These are phyloP conservation scores for Pouteria campechiana DNA, from an alignment of 179 eudicot species.

Conservation along the genomic window DNA sequence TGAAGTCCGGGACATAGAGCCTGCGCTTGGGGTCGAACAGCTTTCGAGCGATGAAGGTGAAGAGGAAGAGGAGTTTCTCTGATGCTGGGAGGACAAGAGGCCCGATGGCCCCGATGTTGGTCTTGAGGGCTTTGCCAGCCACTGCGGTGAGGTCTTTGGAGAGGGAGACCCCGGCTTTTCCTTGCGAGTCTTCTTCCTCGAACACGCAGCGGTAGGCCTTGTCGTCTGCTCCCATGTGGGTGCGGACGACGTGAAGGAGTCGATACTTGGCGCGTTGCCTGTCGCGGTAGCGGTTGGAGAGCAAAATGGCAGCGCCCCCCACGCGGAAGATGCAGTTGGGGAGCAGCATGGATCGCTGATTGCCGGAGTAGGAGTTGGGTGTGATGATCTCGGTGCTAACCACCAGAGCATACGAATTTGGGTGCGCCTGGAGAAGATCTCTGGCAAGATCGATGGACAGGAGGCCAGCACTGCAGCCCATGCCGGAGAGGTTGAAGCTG, in stretches of 20 bases:
- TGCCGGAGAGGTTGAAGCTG: constrained; percentile 24
- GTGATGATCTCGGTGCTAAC: constrained; percentile 24
- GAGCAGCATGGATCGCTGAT: constrained; percentile 19
- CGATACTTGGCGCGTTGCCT: constrained; percentile 16
- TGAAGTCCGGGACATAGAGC: constrained; percentile 29
- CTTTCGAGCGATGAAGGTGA: constrained; percentile 11
- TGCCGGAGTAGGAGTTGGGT: constrained; percentile 10
- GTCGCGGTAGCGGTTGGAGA: constrained; percentile 13
- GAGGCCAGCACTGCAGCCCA: constrained; percentile 29
- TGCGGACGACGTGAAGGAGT: constrained; percentile 15
- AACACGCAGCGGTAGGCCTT: constrained; percentile 13
- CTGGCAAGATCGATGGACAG: constrained; percentile 20
- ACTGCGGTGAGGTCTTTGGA: constrained; percentile 16
- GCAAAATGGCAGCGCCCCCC: constrained; percentile 18
- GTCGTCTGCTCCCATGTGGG: constrained; percentile 19
- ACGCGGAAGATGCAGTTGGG: constrained; percentile 18
- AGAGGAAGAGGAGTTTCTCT: constrained; percentile 17
- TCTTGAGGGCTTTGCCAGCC: constrained; percentile 21
- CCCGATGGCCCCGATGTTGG: constrained; percentile 20
- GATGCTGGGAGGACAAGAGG: constrained; percentile 21
- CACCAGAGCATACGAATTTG: constrained; percentile 23
- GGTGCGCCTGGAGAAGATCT: constrained; percentile 19
- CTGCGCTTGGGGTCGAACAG: constrained; percentile 6
- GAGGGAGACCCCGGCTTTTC: constrained; percentile 14
- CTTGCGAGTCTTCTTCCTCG: constrained; percentile 18